Base-by-base conservation (phyloP, 2,329 filamentous ascomycete species). In the Scedosporium dehoogii region DNA sequence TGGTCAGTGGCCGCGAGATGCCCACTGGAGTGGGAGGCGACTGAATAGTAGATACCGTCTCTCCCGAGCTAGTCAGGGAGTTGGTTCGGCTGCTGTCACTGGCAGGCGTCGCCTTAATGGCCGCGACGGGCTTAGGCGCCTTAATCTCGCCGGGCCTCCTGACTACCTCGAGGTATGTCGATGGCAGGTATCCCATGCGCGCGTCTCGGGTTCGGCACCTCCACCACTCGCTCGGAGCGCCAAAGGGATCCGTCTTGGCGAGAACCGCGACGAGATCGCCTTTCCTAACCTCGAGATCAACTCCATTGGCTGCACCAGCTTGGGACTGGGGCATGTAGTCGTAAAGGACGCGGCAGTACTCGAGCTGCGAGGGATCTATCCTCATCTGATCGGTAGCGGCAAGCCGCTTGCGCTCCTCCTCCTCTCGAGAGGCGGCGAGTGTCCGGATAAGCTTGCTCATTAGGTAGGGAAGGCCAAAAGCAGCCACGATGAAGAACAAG, bases 181-280 rank as follows among this genome's bases (percentile, higher is more conserved):
- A 86, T 2, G 96, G 94, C 5, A 99, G 81, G 72, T 97, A 99
- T 6, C 94, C 94, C 69, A 96, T 87, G 27, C 91, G 84, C 56
- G 92, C 92, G 72, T 97, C 92, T 64, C 94, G 84, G 14, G 93
- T 89, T 62, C 94, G 85, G 75, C 96, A 99, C 67, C 89, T 86
- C 94, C 94, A 99, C 94, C 94, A 99, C 72, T 99, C 93, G 60
- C 90, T 94, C 4, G 91, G 85, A 69, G 94, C 92, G 53, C 94
- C 94, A 70, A 93, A 85, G 0, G 94, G 94, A 70, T 99, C 94
- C 18, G 86, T 89, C 78, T 97, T 97, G 78, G 88, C 89, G 62
- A 99, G 82, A 1, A 99, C 92, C 27, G 94, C 94, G 16, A 99
- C 92, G 61, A 97, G 86, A 69, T 99, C 94, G 64, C 93, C 93